Conservation (phyloP, 2,329 filamentous ascomycete species). For the Fusarium equiseti region DNA sequence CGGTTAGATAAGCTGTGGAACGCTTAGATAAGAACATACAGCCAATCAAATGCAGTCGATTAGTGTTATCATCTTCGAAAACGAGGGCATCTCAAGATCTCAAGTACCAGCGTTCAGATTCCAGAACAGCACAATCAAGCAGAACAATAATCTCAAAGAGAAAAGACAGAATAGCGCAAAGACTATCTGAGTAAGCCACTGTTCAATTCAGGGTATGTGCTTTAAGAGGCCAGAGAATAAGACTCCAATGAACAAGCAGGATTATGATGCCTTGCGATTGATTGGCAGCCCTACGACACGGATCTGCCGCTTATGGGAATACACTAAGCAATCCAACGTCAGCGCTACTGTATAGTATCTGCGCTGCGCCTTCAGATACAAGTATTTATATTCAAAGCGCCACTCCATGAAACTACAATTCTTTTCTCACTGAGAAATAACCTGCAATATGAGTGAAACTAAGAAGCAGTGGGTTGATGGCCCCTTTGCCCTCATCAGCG, state of each 20-base stretch:
- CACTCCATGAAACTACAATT: background rate
- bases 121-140: background rate
- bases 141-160: background rate
- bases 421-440: too few species aligned
- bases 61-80: background rate
- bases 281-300: slow-evolving; percentile 6
- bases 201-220: accelerated
- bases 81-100: background rate
- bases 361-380: background rate
- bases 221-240: background rate
- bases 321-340: slow-evolving; percentile 11
- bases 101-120: background rate
- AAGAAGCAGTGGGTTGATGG: slow-evolving; percentile 51
- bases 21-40: background rate
- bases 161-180: too few species aligned
- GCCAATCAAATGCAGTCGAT: background rate
- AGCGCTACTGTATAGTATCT: background rate
- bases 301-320: background rate
- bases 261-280: background rate
- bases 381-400: background rate
- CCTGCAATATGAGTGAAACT: slow-evolving; percentile 4
- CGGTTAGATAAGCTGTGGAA: background rate
- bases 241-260: background rate
- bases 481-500: slow-evolving; percentile 50
- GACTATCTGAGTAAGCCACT: background rate